Base-by-base conservation (phyloP, 2,329 filamentous ascomycete genomes). In the Ophiostoma piceae region DNA sequence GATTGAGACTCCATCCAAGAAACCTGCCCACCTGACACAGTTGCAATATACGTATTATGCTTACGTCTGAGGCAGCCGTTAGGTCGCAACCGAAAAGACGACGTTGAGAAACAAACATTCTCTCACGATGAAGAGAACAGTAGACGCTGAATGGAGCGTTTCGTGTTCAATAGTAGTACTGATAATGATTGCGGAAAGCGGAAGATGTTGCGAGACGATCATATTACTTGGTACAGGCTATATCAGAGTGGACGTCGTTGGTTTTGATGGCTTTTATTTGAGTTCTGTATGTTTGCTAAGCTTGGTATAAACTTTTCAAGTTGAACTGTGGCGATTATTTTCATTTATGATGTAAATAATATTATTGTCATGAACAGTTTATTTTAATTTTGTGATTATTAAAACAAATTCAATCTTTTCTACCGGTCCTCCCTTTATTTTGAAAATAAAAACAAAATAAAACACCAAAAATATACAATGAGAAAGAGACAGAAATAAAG, bases 61-160 rank as follows among this genome's bases (percentile, higher is more conserved):
- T 47, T 47, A 47, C 60, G 60, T 64, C 60, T 65, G 62, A 37
- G 62, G 62, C 35, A 65, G 29, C 62, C 62, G 35, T 65, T 39
- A 11, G n/a, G 51, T 57, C n/a, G 51, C 7, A 57, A 57, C 62
- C 62, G 32, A 65, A n/a, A 65, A 65, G 14, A 37, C 62, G 62
- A 65, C 62, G 62, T 22, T 65, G 32, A 16, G n/a, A 8, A 65
- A 39, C 3, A 57, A 57, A 26, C n/a, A 47, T 19, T 47, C 8
- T 41, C 2, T 3, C 9, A 1, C 11, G 39, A 14, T 11, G 11
- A 41, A 2, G 12, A 3, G 39, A 41, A 41, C 39, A 41, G 9
- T 41, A 3, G 11, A 41, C 9, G 8, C 35, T 7, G 9, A 37
- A 16, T 41, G 19, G 5, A n/a, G 26, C 26, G 51, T 29, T 29